Evolutionary conservation across 352 stramenopile genomes (phyloP), one percentile per base, ranked within the genome.

Genomic region (Pythium rhizo-oryzae): DNA sequence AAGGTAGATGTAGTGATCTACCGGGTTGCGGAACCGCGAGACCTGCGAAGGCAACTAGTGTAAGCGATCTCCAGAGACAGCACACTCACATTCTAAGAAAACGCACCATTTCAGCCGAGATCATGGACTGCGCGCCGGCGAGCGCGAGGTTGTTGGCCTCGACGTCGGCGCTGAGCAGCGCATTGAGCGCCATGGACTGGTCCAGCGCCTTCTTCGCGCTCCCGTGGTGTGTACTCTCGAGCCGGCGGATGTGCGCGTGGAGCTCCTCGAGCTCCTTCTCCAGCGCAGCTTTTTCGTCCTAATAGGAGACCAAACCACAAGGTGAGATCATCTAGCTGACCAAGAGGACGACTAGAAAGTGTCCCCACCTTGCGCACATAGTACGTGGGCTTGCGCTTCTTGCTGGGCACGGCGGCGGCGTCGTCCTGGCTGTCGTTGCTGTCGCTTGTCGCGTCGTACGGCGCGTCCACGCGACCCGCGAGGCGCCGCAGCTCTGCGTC

Each of bases 361-460:
- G 41, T 19, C 15, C 21, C 13, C n/a, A 69, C 62, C 53, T 57
- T 69, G 62, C 62, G 62, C 19, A 53, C 62, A 21, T 70, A 70
- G 55, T 70, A 70, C 43, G 63, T 70, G 12, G 63, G 28, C 23
- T 63, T 69, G 37, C 62, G 62, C 62, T 68, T 68, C 52, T 68
- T 68, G 7, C 1, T 46, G 12, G 62, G 37, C 23, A 11, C 49
- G 9, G 25, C 9, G 2, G 25, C n/a, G 21, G 44, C 12, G 8
- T 66, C 59, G 11, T 59, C 50, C 19, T 52, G 35, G 24, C 37
- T 43, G 30, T 66, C 59, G 49, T 41, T 35, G 37, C 59, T 66
- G n/a, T 60, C 49, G 60, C 35, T 67, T 0, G 50, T 60, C 35
- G 37, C 51, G 37, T 60, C 60, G 23, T 60, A 30, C 19, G 24